Evolutionary conservation across 2,329 filamentous ascomycete genomes (phyloP), one percentile per base, ranked within the genome.

Genomic region (Rutstroemia sydowiana): DNA sequence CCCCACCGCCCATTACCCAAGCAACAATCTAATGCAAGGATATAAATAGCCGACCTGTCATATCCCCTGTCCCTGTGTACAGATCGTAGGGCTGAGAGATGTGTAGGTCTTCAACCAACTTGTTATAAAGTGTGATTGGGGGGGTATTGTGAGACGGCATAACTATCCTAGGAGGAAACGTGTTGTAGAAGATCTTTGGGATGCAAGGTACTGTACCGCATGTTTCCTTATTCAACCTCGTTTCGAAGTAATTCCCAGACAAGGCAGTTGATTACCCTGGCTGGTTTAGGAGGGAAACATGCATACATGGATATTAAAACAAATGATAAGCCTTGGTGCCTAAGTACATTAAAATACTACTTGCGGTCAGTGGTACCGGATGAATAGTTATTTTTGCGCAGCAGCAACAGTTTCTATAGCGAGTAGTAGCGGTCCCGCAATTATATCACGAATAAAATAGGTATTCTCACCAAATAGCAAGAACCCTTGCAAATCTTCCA

Each of bases 1-100:
- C 31, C 40, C 39, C 46, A 48, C 28, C 37, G 23, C 26, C 18
- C 5, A 39, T 26, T 23, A 37, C 34, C 21, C 31, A 39, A 45
- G 23, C 40, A 23, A 36, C 16, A 39, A 16, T 18, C 20, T 30
- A 23, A 32, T 26, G 14, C 14, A 31, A 30, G 48, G 48, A 46
- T 51, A 51, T 51, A 51, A 51, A 51, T 51, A 51, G 26, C 32
- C 41, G 48, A 51, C 32, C 23, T 45, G 41, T 31, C 48, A 51
- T 5, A 6, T n/a, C 30, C 48, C 42, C 42, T 51, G 48, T 41
- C 11, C 1, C 13, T 36, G 21, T 31, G 47, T 42, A 42, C 39
- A 49, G 41, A 51, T 46, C 48, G 39, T 51, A 51, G 48, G 48
- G 48, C 48, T 51, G 48, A 51, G 34, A 51, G 20, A 39, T 36